A percentile compares a stretch with the other conserved stretches of the same genome.
Conservation (phyloP, 441 rosid species). For the Eutrema salsugineum region DNA sequence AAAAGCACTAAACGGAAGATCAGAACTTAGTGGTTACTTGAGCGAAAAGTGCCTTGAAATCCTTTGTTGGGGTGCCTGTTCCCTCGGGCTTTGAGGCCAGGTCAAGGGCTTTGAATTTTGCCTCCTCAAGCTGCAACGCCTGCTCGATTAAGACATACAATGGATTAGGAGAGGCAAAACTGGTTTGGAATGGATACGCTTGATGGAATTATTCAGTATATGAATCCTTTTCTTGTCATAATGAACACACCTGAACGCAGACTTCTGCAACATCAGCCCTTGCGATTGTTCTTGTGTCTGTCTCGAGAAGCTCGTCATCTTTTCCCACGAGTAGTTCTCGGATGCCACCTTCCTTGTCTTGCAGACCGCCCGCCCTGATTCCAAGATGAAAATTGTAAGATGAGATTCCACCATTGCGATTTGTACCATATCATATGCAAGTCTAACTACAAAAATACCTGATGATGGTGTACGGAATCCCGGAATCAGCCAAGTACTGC, state of each 20-base stretch:
- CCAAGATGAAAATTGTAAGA: not conserved
- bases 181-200: not conserved
- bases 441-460: slow-evolving; percentile 35
- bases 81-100: slow-evolving; percentile 88
- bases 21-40: slow-evolving; percentile 61
- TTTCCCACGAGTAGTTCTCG: slow-evolving; percentile 71
- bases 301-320: slow-evolving; percentile 81
- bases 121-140: slow-evolving; percentile 77
- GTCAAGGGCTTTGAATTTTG: slow-evolving; percentile 84
- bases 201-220: not conserved
- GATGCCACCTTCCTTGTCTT: slow-evolving; percentile 71
- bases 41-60: slow-evolving; percentile 75
- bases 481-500: slow-evolving; percentile 82
- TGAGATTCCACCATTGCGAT: not conserved
- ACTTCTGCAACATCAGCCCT: slow-evolving; percentile 87
- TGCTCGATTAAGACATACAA: slow-evolving; percentile 19
- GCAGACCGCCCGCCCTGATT: slow-evolving; percentile 82
- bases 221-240: not conserved
- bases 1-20: slow-evolving; percentile 6
- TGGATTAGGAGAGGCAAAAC: not conserved
- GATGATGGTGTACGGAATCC: slow-evolving; percentile 79
- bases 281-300: slow-evolving; percentile 62
- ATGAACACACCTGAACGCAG: slow-evolving; percentile 60
- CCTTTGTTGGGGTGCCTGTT: slow-evolving; percentile 74
- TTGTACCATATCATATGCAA: not conserved